A percentile compares a stretch with the other conserved stretches of the same genome.
Conservation (phyloP, 257 asterid genomes). For the Buddleja alternifolia region DNA sequence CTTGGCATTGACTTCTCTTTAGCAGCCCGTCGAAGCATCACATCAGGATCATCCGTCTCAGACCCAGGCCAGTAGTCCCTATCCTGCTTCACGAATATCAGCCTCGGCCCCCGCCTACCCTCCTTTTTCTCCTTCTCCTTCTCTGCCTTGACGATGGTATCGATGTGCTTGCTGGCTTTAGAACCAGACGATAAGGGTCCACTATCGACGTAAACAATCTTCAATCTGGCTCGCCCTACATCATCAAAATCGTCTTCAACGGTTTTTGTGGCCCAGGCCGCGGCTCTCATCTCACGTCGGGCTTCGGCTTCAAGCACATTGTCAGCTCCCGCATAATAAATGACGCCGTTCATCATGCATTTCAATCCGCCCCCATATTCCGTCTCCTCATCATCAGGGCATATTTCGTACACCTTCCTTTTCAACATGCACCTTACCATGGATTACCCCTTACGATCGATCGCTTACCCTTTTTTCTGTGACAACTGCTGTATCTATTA, state of each 20-base stretch:
- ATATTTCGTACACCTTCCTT: not conserved
- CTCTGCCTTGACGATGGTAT: not conserved
- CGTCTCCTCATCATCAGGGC: not conserved
- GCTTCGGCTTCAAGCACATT: not conserved
- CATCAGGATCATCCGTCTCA: too few species aligned
- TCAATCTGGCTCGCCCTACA: not conserved
- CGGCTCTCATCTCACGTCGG: not conserved
- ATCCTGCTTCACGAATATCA: not conserved
- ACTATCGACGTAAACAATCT: not conserved
- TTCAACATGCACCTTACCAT: not conserved
- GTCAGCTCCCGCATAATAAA: not conserved
- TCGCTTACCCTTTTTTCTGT: too few species aligned
- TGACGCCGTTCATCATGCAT: not conserved
- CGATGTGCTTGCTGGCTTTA: not conserved
- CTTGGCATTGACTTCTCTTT: not conserved
- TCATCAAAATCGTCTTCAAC: not conserved
- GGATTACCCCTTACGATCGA: too few species aligned
- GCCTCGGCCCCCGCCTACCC: not conserved
- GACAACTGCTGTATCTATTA: too few species aligned
- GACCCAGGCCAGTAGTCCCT: not conserved
- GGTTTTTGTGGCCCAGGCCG: not conserved
- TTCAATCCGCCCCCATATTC: not conserved
- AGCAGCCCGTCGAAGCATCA: too few species aligned
- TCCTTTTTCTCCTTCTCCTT: not conserved
- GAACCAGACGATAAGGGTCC: not conserved